Percentiles rank a stretch among this genome's conserved stretches.
These are phyloP conservation scores for Closterium sp. DNA, from an alignment of 139 green algal genomes.

Conservation along the genomic window DNA sequence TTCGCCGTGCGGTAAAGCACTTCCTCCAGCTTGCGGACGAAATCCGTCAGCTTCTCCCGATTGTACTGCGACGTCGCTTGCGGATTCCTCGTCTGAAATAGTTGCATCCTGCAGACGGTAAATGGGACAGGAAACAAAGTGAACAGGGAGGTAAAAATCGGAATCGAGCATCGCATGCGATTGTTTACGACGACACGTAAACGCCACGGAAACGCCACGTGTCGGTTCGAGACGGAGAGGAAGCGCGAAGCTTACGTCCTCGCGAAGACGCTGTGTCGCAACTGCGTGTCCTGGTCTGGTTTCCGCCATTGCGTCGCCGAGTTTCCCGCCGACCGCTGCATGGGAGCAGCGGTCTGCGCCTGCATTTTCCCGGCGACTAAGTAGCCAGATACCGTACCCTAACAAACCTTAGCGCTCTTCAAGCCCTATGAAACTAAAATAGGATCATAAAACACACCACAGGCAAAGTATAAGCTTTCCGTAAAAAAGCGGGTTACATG, in stretches of 20 bases:
- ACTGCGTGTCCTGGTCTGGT: not conserved
- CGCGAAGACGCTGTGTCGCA: not conserved
- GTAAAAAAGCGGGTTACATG: not conserved
- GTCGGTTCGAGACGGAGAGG: not conserved
- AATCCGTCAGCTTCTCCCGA: constrained; percentile 60
- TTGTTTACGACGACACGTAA: not conserved
- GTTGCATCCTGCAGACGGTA: not conserved
- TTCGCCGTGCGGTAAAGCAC: constrained; percentile 70
- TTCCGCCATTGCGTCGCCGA: not conserved
- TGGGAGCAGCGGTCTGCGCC: not conserved
- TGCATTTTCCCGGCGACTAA: not conserved
- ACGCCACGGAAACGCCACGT: not conserved
- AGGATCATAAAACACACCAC: not conserved
- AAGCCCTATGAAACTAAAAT: not conserved
- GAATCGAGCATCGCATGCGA: not conserved
- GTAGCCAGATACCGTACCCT: not conserved
- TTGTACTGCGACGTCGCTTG: constrained; percentile 1
- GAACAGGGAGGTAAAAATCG: not conserved
- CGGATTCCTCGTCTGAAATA: not conserved
- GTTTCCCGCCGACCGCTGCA: not conserved
- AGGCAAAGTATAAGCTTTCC: not conserved
- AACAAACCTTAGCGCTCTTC: not conserved
- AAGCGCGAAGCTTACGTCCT: not conserved
- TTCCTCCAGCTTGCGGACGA: constrained; percentile 79
- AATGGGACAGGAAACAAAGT: not conserved